phyloP scores from a whole-genome alignment of 2,329 filamentous ascomycete genomes.

The Colletotrichum ledebouriae region DNA sequence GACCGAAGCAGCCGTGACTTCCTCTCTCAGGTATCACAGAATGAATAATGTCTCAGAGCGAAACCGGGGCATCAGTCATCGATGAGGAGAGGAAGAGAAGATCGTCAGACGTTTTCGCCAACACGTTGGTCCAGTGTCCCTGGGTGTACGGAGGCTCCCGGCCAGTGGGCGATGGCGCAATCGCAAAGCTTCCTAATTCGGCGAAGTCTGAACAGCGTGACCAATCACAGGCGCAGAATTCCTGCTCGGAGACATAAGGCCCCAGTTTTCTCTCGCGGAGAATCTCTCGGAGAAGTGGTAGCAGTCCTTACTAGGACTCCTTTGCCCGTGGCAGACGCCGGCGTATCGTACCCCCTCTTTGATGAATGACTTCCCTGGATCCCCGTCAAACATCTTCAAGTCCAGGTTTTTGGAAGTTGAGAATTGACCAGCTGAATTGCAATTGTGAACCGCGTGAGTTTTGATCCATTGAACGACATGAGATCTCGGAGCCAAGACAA shows the following conservation, averaged over 20 bases:
- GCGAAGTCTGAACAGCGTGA: conserved; percentile 32
- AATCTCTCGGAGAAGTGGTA: conserved; percentile 31
- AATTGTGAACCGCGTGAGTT: conserved; percentile 4
- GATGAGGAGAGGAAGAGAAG: conserved; percentile 34
- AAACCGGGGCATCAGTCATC: conserved; percentile 22
- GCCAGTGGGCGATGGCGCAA: conserved; percentile 41
- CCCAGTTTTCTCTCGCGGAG: conserved; percentile 7
- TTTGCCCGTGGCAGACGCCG: conserved; percentile 31
- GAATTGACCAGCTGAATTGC: conserved; percentile 6
- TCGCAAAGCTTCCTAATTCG: conserved; percentile 43
- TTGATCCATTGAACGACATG: not conserved
- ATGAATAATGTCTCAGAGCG: conserved; percentile 25
- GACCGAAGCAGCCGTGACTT: conserved; percentile 28
- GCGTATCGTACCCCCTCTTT: conserved; percentile 15
- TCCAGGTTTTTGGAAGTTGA: not conserved
- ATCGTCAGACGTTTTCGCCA: conserved; percentile 36
- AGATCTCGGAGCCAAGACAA: conserved; percentile 21
- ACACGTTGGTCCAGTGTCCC: conserved; percentile 7
- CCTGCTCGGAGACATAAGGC: conserved; percentile 20
- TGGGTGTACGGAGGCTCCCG: conserved; percentile 32
- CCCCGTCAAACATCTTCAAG: not conserved
- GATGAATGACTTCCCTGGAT: conserved; percentile 12
- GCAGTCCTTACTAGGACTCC: conserved; percentile 27
- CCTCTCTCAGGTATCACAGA: conserved; percentile 18
- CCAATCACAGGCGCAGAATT: conserved; percentile 36